These are phyloP conservation scores for Magnaporthales sp. DNA, from an alignment of 2,329 filamentous ascomycete species.

Conservation along the genomic window DNA sequence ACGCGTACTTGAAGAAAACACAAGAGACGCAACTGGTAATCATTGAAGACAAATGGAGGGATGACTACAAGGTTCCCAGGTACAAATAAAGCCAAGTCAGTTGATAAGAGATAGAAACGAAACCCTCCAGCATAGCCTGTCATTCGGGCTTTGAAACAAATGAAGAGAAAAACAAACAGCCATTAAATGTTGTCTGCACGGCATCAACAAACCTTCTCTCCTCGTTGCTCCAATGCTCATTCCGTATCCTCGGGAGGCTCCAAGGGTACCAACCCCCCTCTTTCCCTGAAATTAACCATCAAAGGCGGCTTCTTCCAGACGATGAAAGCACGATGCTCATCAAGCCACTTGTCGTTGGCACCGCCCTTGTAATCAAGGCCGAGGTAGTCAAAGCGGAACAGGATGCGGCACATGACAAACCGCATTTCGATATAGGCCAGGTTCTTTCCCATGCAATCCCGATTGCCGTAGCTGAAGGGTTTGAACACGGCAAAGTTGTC, in stretches of 20 bases:
- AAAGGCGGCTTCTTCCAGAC: slow-evolving; percentile 23
- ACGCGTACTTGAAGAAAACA: background rate
- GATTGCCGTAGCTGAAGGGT: slow-evolving; percentile 1
- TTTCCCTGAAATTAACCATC: background rate
- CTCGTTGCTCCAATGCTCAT: background rate
- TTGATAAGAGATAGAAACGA: background rate
- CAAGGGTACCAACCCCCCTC: background rate
- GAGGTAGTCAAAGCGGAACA: slow-evolving; percentile 24
- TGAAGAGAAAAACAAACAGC: no score
- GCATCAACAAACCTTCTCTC: no score
- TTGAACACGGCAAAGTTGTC: background rate
- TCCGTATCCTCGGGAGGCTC: background rate
- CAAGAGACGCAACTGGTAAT: background rate
- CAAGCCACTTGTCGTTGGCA: slow-evolving; percentile 22
- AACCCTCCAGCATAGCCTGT: background rate
- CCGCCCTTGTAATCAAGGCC: slow-evolving; percentile 19
- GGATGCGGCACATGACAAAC: slow-evolving; percentile 27
- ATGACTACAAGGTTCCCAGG: background rate
- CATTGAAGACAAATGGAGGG: background rate
- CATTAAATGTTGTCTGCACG: no score
- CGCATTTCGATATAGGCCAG: slow-evolving; percentile 34
- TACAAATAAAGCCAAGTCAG: background rate
- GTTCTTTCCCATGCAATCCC: slow-evolving; percentile 6
- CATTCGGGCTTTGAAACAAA: background rate
- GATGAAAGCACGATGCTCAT: slow-evolving; percentile 20